A percentile compares a stretch with the other conserved stretches of the same genome.
Conservation (phyloP, 176 grass and related monocot species). For the Phyllostachys edulis region DNA sequence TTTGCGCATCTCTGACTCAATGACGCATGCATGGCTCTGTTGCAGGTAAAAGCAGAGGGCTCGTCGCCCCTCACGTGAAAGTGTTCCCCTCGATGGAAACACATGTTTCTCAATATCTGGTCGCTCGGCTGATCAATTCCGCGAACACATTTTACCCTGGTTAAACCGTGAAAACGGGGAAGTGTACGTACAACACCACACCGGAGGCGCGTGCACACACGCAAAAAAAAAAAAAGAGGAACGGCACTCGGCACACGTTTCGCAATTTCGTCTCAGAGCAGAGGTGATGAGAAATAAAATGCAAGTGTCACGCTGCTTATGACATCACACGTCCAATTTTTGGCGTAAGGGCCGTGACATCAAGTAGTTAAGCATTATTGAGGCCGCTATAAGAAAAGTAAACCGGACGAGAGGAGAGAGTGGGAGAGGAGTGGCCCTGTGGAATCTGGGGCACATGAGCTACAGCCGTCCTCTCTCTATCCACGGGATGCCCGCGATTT, state of each 20-base stretch:
- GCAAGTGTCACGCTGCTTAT: neutral
- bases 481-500: slow-evolving; percentile 50
- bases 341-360: neutral
- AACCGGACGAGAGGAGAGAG: neutral
- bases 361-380: neutral
- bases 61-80: neutral
- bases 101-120: neutral
- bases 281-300: neutral
- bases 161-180: neutral
- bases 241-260: too few species aligned
- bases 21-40: neutral
- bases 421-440: slow-evolving; percentile 11
- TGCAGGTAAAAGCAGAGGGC: neutral
- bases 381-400: neutral
- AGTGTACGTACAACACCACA: neutral
- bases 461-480: neutral
- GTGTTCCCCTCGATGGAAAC: neutral
- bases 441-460: slow-evolving; percentile 30
- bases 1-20: neutral
- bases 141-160: neutral
- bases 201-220: too few species aligned
- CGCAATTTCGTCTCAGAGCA: neutral
- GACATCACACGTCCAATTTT: neutral
- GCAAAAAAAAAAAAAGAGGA: too few species aligned
- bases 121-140: neutral